A percentile compares a stretch with the other conserved stretches of the same genome.
These are phyloP conservation scores for Teunomyces atbi DNA, from an alignment of 805 yeast species.

Conservation along the genomic window DNA sequence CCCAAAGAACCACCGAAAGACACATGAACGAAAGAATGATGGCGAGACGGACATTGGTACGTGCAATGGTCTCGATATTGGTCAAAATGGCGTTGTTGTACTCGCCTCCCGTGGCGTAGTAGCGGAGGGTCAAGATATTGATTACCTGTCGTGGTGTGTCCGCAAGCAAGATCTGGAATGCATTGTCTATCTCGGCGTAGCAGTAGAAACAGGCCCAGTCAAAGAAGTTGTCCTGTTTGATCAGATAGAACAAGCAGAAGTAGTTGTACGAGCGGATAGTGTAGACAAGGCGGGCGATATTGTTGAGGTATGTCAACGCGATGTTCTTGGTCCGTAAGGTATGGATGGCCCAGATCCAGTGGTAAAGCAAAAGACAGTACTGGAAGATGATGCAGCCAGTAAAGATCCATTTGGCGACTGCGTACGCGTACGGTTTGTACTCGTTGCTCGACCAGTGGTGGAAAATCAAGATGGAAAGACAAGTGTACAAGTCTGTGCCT, in stretches of 20 bases:
- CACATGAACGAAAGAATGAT: slow-evolving; percentile 74
- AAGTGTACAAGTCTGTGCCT: slow-evolving; percentile 75
- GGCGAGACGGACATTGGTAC: slow-evolving; percentile 61
- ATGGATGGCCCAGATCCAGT: slow-evolving; percentile 55
- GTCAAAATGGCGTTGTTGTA: slow-evolving; percentile 36
- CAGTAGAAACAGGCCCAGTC: slow-evolving; percentile 69
- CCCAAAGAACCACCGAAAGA: slow-evolving; percentile 72
- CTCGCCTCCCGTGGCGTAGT: slow-evolving; percentile 50
- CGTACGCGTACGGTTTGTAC: slow-evolving; percentile 44
- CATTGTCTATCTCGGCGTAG: slow-evolving; percentile 63
- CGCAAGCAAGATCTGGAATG: slow-evolving; percentile 61
- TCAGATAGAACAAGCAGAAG: slow-evolving; percentile 70
- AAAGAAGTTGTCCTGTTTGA: slow-evolving; percentile 58
- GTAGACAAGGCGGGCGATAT: slow-evolving; percentile 57
- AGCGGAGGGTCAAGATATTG: slow-evolving; percentile 66
- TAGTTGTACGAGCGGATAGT: slow-evolving; percentile 57
- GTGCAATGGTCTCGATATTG: slow-evolving; percentile 58
- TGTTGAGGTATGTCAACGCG: slow-evolving; percentile 66
- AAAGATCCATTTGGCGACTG: slow-evolving; percentile 67
- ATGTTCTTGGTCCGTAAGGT: slow-evolving; percentile 62
- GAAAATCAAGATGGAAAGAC: slow-evolving; percentile 69
- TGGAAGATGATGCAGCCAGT: slow-evolving; percentile 79
- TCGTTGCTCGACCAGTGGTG: slow-evolving; percentile 63
- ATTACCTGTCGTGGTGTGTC: slow-evolving; percentile 87
- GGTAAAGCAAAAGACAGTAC: slow-evolving; percentile 54